Percentiles rank a stretch among this genome's conserved stretches.
Evolutionary conservation across 2,329 filamentous ascomycete genomes (phyloP).

Genomic region (Microcera coccophila): DNA sequence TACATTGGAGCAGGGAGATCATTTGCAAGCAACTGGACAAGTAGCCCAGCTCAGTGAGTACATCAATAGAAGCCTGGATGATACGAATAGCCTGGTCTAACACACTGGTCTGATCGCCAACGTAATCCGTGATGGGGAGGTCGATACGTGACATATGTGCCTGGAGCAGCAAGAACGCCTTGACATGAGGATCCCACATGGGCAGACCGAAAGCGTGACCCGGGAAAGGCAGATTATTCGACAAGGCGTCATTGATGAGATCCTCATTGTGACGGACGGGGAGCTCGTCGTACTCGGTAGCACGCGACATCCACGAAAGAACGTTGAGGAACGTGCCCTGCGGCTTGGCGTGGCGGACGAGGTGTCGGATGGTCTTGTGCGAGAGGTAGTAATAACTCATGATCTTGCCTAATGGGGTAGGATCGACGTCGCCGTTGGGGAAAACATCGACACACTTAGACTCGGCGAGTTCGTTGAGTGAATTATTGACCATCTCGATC

Average conservation of each 20-base stretch:
- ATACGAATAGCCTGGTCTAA: slow-evolving; percentile 96
- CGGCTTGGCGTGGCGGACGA: slow-evolving; percentile 71
- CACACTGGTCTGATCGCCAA: slow-evolving; percentile 86
- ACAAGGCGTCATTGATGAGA: slow-evolving; percentile 88
- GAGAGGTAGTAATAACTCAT: slow-evolving; percentile 99
- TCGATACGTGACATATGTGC: slow-evolving; percentile 92
- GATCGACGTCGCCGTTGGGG: slow-evolving; percentile 82
- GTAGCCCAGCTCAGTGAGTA: slow-evolving; percentile 84
- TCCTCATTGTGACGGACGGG: slow-evolving; percentile 98
- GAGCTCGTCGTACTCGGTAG: slow-evolving; percentile 94
- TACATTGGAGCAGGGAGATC: slow-evolving; percentile 80
- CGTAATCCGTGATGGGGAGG: slow-evolving; percentile 93
- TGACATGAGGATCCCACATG: slow-evolving; percentile 98
- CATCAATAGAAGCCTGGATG: slow-evolving; percentile 90
- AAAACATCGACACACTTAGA: slow-evolving; percentile 82
- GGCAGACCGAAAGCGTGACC: slow-evolving; percentile 65
- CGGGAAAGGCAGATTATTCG: slow-evolving; percentile 68
- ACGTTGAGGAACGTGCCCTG: slow-evolving; percentile 76
- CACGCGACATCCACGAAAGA: slow-evolving; percentile 86
- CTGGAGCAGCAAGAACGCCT: slow-evolving; percentile 89
- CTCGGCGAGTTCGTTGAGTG: slow-evolving; percentile 73
- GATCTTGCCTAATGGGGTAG: slow-evolving; percentile 91
- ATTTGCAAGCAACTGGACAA: slow-evolving; percentile 74
- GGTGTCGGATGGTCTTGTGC: slow-evolving; percentile 86
- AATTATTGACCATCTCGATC: slow-evolving; percentile 85